Evolutionary conservation across 768 basidiomycete genomes (phyloP).

Genomic region (Favolaschia claudopus): DNA sequence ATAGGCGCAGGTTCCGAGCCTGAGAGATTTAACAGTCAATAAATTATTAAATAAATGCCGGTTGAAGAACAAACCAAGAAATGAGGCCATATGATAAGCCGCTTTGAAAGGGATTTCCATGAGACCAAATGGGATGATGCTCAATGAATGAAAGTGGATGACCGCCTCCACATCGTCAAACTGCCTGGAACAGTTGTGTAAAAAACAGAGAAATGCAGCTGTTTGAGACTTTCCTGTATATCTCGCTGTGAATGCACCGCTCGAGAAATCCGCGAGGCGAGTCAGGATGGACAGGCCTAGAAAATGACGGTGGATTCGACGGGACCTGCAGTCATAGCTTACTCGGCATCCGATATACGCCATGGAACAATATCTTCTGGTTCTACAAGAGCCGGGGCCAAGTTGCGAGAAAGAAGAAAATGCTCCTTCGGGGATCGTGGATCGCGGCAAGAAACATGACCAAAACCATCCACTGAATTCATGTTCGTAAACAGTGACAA

Average conservation of each 20-base stretch:
- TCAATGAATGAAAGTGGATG: slow-evolving; percentile 26
- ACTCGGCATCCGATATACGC: slow-evolving; percentile 25
- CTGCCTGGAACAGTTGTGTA: slow-evolving; percentile 2
- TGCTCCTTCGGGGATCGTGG: slow-evolving; percentile 23
- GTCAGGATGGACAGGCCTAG: slow-evolving; percentile 18
- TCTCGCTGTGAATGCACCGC: slow-evolving; percentile 29
- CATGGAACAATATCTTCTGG: slow-evolving; percentile 22
- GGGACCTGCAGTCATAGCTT: background rate
- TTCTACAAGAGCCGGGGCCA: slow-evolving; percentile 23
- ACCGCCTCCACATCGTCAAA: slow-evolving; percentile 24
- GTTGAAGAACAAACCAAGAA: slow-evolving; percentile 7
- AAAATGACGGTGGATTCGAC: background rate
- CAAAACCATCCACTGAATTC: slow-evolving; percentile 24
- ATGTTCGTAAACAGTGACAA: background rate
- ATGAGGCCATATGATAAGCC: slow-evolving; percentile 27
- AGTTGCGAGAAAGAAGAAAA: slow-evolving; percentile 24
- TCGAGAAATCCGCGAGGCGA: slow-evolving; percentile 25
- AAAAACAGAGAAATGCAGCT: background rate
- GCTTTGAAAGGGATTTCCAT: slow-evolving; percentile 21
- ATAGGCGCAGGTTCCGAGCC: slow-evolving; percentile 17
- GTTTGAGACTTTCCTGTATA: slow-evolving; percentile 15
- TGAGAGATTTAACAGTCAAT: background rate
- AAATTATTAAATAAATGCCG: background rate
- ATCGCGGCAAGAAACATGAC: slow-evolving; percentile 29
- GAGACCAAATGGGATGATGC: slow-evolving; percentile 24